Base-by-base conservation (phyloP, 129 eudicot species). In the Escallonia rubra region DNA sequence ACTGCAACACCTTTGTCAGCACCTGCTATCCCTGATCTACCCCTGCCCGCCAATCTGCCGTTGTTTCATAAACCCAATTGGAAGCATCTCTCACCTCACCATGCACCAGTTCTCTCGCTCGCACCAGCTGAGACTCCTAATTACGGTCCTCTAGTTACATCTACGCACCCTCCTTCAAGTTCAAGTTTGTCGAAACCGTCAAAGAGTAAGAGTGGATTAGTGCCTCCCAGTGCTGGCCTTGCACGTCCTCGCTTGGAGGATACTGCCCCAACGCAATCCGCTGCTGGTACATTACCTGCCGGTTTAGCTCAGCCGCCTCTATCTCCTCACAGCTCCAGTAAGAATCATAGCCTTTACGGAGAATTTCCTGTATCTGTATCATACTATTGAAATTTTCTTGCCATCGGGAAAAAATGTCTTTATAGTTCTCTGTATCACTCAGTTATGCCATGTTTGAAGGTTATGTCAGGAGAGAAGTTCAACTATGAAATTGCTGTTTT, bases 261-360 rank as follows among this genome's bases (percentile, higher is more conserved):
- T 34, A 81, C 77, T 80, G 83, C 96, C 43, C 98, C 98, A 53
- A 68, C 75, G 52, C 86, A 78, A 63, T 80, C 96, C 23, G 77
- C 76, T 65, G 65, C 76, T 67, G 74, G 83, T 54, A 43, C 84
- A 61, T 48, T 86, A 68, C 88, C 96, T 59, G 43, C 86, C 4
- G 87, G 89, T 70, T 71, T 88, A 78, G 74, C 89, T 71, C 84
- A 92, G 91, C 91, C 98, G 6, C 95, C 95, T 2, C 68, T 83
- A 55, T 82, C 96, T 71, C 96, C 98, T 7, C 68, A 72, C 68
- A 56, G 74, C 71, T 86, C 96, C 16, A 80, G 96, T 92, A 89
- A 81, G 85, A 11, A 60, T 41, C 23, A 12, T 44, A 9, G 34
- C 34, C 34, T 23, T 23, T 23, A 23, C 34, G 34, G 34, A 23